These are phyloP conservation scores for Fusarium caatingaense DNA, from an alignment of 2,329 filamentous ascomycete species.

Conservation along the genomic window DNA sequence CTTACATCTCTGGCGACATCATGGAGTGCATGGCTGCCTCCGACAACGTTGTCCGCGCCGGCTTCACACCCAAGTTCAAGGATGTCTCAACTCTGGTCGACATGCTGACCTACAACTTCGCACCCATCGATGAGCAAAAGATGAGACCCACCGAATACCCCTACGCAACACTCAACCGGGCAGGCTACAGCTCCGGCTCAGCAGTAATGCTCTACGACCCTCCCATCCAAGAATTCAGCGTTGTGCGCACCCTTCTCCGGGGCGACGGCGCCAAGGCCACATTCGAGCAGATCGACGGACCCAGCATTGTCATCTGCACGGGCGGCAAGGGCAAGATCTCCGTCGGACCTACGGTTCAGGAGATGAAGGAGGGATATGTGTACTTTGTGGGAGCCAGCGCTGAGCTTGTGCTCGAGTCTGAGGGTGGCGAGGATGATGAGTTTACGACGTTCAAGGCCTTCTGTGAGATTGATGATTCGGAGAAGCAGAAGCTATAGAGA, in stretches of 20 bases:
- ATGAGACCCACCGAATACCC: constrained; percentile 88
- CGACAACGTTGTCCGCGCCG: constrained; percentile 98
- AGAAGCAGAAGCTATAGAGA: constrained; percentile 43
- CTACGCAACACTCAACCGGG: constrained; percentile 83
- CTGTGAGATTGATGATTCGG: constrained; percentile 76
- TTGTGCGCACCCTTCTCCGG: constrained; percentile 83
- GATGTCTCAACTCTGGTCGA: constrained; percentile 88
- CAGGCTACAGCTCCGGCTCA: constrained; percentile 82
- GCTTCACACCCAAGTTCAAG: constrained; percentile 98
- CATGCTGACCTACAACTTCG: constrained; percentile 96
- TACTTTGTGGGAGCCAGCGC: constrained; percentile 91
- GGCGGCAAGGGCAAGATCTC: constrained; percentile 83
- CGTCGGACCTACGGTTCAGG: constrained; percentile 83
- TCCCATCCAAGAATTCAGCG: constrained; percentile 95
- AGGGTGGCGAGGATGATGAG: constrained; percentile 69
- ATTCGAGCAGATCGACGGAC: constrained; percentile 87
- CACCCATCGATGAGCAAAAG: constrained; percentile 94
- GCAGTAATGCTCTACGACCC: constrained; percentile 86
- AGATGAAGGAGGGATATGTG: constrained; percentile 78
- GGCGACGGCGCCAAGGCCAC: constrained; percentile 81
- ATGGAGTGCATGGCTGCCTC: constrained; percentile 99
- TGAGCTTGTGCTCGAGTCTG: constrained; percentile 80
- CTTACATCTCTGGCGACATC: constrained; percentile 92
- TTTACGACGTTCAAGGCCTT: constrained; percentile 95
- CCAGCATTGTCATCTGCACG: constrained; percentile 94